Percentiles rank a stretch among this genome's conserved stretches.
Conservation (phyloP, 2,329 filamentous ascomycete genomes). For the Paraconiothyrium brasiliense region DNA sequence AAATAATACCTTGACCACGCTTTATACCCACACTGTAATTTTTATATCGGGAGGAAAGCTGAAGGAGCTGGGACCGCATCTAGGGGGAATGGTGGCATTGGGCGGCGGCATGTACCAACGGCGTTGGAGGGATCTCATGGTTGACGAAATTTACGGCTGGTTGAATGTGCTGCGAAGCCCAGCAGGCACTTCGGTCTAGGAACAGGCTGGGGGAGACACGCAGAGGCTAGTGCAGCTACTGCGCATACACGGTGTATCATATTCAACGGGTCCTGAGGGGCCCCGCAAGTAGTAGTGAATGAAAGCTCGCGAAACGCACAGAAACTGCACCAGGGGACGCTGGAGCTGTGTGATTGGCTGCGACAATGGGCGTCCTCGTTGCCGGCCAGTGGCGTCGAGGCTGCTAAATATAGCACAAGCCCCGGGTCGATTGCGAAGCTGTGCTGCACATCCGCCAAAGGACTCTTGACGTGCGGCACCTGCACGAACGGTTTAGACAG, state of each 20-base stretch:
- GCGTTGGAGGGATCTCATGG: constrained; percentile 33
- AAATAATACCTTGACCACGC: constrained; percentile 46
- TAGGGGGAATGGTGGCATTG: constrained; percentile 31
- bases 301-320: constrained; percentile 31
- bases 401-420: constrained; percentile 27
- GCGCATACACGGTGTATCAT: constrained; percentile 40
- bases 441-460: constrained; percentile 25
- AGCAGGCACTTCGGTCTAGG: constrained; percentile 25
- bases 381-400: constrained; percentile 23
- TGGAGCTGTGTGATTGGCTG: constrained; percentile 25
- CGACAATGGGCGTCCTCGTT: constrained; percentile 17
- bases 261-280: constrained; percentile 32
- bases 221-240: constrained; percentile 49
- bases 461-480: constrained; percentile 24
- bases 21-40: constrained; percentile 54
- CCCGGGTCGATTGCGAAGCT: constrained; percentile 21
- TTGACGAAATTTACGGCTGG: constrained; percentile 38
- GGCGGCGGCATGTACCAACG: constrained; percentile 32
- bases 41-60: constrained; percentile 32
- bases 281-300: constrained; percentile 15
- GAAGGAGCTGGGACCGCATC: constrained; percentile 33
- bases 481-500: constrained; percentile 24
- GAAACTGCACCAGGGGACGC: constrained; percentile 4
- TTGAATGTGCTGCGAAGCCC: constrained; percentile 28
- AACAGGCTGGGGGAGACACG: constrained; percentile 22